Percentiles rank a stretch among this genome's conserved stretches.
phyloP scores from a whole-genome alignment of 208 protist species.

The Leishmania lainsoni region DNA sequence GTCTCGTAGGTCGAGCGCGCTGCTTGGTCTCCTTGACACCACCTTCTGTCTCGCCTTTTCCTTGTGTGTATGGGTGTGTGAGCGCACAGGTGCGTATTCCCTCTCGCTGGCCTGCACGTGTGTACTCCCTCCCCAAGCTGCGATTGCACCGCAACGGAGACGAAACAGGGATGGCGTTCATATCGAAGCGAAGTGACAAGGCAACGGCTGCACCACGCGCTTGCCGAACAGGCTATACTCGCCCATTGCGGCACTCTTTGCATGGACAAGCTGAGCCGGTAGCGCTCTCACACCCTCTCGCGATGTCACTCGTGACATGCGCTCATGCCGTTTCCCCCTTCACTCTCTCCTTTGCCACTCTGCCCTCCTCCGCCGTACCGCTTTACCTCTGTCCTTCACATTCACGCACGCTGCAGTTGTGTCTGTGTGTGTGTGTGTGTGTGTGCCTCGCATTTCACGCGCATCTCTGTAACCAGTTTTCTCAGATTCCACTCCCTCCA shows the following conservation, averaged over 20 bases:
- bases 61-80: background rate
- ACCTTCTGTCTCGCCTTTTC: background rate
- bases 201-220: background rate
- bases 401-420: background rate
- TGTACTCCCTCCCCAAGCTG: background rate
- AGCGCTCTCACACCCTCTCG: background rate
- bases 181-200: background rate
- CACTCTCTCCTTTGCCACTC: background rate
- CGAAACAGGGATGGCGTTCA: background rate
- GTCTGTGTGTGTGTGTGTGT: background rate
- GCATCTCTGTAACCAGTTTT: background rate
- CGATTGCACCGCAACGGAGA: background rate
- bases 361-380: too few species aligned
- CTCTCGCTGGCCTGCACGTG: background rate
- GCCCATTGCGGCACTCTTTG: too few species aligned
- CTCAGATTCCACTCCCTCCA: background rate
- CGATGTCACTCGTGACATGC: background rate
- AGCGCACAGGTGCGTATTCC: background rate
- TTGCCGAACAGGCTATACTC: background rate
- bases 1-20: background rate
- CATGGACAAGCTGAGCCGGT: background rate
- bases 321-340: background rate
- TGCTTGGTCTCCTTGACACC: background rate
- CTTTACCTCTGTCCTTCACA: background rate
- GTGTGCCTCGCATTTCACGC: too few species aligned